These are phyloP conservation scores for Herpetomonas samuelpessoai DNA, from an alignment of 208 protist species.

Conservation along the genomic window DNA sequence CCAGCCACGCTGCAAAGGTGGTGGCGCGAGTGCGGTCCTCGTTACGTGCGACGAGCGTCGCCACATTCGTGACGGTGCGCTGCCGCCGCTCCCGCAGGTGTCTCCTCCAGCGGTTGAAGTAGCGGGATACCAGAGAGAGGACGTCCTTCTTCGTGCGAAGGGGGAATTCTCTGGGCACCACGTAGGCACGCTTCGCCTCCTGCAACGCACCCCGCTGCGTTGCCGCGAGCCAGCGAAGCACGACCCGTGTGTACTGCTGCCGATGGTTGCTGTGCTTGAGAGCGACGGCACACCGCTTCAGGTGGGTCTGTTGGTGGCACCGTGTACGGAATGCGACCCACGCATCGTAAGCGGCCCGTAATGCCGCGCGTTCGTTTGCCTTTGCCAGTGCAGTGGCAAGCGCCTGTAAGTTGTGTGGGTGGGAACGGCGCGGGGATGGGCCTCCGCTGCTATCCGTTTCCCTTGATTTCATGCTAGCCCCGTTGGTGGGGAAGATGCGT, in stretches of 20 bases:
- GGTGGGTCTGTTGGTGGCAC: constrained; percentile 40
- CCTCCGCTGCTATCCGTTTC: too few species aligned
- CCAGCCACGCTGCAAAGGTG: constrained; percentile 28
- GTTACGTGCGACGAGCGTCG: constrained; percentile 35
- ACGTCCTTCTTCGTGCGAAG: constrained; percentile 56
- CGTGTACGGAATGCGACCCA: constrained; percentile 30
- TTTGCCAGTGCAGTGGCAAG: not conserved
- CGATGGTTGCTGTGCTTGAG: constrained; percentile 55
- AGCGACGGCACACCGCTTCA: constrained; percentile 58
- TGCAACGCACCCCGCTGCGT: constrained; percentile 23
- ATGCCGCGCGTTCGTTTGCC: constrained; percentile 14
- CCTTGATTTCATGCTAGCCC: too few species aligned
- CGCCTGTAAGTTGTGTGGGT: too few species aligned
- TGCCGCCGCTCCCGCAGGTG: constrained; percentile 45
- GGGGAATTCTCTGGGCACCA: constrained; percentile 39
- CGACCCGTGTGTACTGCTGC: constrained; percentile 35
- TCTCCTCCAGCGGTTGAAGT: constrained; percentile 58
- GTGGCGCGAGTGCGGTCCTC: constrained; percentile 20
- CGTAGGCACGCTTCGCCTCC: constrained; percentile 14
- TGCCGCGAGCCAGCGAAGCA: constrained; percentile 63
- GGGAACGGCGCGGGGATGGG: too few species aligned
- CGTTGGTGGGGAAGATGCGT: too few species aligned
- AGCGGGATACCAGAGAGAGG: constrained; percentile 45
- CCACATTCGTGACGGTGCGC: constrained; percentile 41
- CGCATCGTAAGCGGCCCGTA: constrained; percentile 23